These are phyloP conservation scores for Penicillium argentinense DNA, from an alignment of 495 filamentous ascomycete genomes.

Conservation along the genomic window DNA sequence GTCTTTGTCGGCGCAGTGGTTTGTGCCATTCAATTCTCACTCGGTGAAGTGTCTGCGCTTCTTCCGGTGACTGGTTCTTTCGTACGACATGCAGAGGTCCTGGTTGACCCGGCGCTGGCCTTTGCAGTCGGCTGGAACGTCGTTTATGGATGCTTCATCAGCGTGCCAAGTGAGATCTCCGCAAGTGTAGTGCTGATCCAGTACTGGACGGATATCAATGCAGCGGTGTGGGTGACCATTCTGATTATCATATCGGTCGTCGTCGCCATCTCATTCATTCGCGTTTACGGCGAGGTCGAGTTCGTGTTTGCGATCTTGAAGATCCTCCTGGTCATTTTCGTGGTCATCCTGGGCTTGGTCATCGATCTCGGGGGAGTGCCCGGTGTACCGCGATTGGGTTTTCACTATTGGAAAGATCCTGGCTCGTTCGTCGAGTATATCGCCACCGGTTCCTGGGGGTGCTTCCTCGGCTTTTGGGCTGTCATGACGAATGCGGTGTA, in stretches of 20 bases:
- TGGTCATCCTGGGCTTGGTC: slow-evolving; percentile 52
- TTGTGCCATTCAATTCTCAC: slow-evolving; percentile 39
- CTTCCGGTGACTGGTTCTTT: slow-evolving; percentile 46
- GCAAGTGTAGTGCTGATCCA: slow-evolving; percentile 59
- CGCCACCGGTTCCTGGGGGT: slow-evolving; percentile 34
- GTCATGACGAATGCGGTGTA: slow-evolving; percentile 61
- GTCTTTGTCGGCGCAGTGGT: slow-evolving; percentile 39
- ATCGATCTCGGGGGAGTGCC: slow-evolving; percentile 41
- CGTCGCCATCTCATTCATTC: slow-evolving; percentile 53
- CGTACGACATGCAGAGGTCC: slow-evolving; percentile 50
- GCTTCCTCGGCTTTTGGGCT: slow-evolving; percentile 59
- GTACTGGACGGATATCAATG: slow-evolving; percentile 57
- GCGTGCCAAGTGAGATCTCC: slow-evolving; percentile 63
- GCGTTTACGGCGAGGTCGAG: slow-evolving; percentile 46
- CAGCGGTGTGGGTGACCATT: slow-evolving; percentile 53
- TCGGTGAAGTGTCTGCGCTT: slow-evolving; percentile 45
- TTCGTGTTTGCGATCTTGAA: slow-evolving; percentile 45
- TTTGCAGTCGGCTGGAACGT: slow-evolving; percentile 63
- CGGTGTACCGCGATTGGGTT: slow-evolving; percentile 34
- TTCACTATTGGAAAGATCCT: slow-evolving; percentile 53
- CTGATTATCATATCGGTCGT: slow-evolving; percentile 55
- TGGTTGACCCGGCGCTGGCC: slow-evolving; percentile 56
- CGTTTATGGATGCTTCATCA: slow-evolving; percentile 56
- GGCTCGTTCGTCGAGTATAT: slow-evolving; percentile 53
- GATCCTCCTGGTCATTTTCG: slow-evolving; percentile 50